A percentile compares a stretch with the other conserved stretches of the same genome.
phyloP scores from a whole-genome alignment of 2,329 filamentous ascomycete species.

The Geosmithia putterillii region DNA sequence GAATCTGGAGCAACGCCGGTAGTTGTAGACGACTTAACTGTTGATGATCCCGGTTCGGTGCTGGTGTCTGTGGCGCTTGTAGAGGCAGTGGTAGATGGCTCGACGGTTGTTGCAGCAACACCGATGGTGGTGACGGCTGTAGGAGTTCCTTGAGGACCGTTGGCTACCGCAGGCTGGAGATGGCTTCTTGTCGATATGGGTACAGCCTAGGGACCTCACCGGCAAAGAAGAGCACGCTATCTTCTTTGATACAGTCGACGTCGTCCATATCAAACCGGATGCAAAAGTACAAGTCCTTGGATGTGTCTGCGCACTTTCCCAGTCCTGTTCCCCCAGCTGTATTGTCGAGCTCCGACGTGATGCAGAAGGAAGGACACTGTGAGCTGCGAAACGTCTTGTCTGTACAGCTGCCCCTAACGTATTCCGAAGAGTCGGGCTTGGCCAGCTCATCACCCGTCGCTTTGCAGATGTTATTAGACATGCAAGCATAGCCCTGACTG shows the following conservation, averaged over 20 bases:
- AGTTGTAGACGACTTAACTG: too few relatives aligned
- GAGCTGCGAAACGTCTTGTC: constrained; percentile 16
- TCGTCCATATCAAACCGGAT: constrained; percentile 7
- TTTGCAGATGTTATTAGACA: constrained; percentile 19
- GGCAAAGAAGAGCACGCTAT: background rate
- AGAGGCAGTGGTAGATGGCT: too few relatives aligned
- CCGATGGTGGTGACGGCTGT: background rate
- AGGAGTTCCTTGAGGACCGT: constrained; percentile 1
- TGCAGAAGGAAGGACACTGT: constrained; percentile 19
- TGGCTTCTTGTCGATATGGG: too few relatives aligned
- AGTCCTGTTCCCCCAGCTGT: constrained; percentile 10
- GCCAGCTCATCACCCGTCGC: constrained; percentile 11
- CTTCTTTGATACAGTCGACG: background rate
- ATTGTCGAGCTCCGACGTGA: constrained; percentile 10
- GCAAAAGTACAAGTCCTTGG: constrained; percentile 11
- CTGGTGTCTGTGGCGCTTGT: too few relatives aligned
- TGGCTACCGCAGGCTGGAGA: too few relatives aligned
- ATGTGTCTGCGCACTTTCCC: constrained; percentile 5
- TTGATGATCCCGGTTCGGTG: too few relatives aligned
- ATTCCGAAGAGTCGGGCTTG: constrained; percentile 9
- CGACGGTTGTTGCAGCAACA: background rate
- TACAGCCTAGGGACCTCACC: background rate
- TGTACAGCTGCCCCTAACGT: constrained; percentile 20
- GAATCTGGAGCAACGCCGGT: too few relatives aligned
- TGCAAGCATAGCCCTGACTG: constrained; percentile 21